Conservation (phyloP, 2,329 filamentous ascomycete species). For the Sphaerulina musiva region DNA sequence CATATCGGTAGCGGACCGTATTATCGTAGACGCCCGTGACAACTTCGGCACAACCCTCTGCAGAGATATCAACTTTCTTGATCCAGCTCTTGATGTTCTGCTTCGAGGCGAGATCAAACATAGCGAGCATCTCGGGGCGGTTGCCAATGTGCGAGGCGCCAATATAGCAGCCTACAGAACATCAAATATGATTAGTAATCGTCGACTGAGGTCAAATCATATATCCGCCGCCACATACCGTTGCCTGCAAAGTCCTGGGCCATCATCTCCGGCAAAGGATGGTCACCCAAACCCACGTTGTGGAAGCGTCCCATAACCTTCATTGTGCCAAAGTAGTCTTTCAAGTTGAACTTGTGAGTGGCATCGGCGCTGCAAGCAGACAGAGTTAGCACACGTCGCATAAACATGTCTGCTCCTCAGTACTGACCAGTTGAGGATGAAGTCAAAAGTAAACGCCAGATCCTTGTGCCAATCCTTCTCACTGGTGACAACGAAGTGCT, state of each 20-base stretch:
- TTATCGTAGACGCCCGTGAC: constrained; percentile 60
- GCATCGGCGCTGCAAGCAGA: constrained; percentile 54
- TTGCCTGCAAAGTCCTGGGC: constrained; percentile 70
- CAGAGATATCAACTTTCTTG: constrained; percentile 64
- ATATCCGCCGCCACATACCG: constrained; percentile 38
- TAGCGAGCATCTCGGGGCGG: constrained; percentile 45
- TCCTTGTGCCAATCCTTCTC: constrained; percentile 54
- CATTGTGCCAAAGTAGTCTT: constrained; percentile 67
- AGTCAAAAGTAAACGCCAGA: constrained; percentile 59
- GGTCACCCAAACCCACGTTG: constrained; percentile 72
- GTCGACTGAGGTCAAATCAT: no score
- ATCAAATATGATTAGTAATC: no score
- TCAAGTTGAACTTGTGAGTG: constrained; percentile 58
- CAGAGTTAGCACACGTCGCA: background rate
- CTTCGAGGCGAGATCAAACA: constrained; percentile 46
- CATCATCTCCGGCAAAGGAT: constrained; percentile 55
- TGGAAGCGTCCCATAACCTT: constrained; percentile 78
- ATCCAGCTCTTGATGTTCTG: constrained; percentile 51
- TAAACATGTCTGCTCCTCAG: background rate
- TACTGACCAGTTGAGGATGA: constrained; percentile 49
- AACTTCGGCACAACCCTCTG: constrained; percentile 62
- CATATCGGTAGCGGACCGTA: constrained; percentile 67
- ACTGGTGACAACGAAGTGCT: constrained; percentile 53
- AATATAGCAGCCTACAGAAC: constrained; percentile 36
- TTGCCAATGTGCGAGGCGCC: constrained; percentile 44